Conservation (phyloP, 768 basidiomycete species). For the Lentinula lateritia region DNA sequence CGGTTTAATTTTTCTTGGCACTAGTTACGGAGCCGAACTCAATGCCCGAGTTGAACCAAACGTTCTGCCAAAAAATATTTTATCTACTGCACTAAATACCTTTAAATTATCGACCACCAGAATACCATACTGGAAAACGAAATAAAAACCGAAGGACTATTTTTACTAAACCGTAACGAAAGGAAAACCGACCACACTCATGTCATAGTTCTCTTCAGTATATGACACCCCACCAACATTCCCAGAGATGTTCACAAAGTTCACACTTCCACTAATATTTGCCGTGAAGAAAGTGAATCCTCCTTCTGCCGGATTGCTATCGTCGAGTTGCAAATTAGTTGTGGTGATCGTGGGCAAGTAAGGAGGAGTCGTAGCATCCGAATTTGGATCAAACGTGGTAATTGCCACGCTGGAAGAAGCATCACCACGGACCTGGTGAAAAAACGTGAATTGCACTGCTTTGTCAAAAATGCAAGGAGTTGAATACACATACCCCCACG, state of each 20-base stretch:
- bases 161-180: not conserved
- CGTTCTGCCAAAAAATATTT: too few species aligned
- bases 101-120: too few species aligned
- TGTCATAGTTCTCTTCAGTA: not conserved
- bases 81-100: too few species aligned
- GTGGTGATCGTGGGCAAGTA: not conserved
- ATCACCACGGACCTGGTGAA: not conserved
- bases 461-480: not conserved
- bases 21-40: too few species aligned
- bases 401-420: not conserved
- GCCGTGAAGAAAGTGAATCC: not conserved
- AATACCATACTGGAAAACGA: too few species aligned
- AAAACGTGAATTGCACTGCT: not conserved
- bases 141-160: too few species aligned
- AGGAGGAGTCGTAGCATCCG: not conserved
- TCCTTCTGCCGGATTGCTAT: not conserved
- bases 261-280: not conserved
- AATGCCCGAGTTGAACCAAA: too few species aligned
- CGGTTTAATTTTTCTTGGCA: too few species aligned
- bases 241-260: not conserved
- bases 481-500: not conserved
- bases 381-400: not conserved
- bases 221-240: not conserved
- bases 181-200: not conserved
- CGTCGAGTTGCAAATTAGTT: not conserved